Percentiles rank a stretch among this genome's conserved stretches.
These are phyloP conservation scores for Pestalotiopsis sp. DNA, from an alignment of 2,329 filamentous ascomycete species.

Conservation along the genomic window DNA sequence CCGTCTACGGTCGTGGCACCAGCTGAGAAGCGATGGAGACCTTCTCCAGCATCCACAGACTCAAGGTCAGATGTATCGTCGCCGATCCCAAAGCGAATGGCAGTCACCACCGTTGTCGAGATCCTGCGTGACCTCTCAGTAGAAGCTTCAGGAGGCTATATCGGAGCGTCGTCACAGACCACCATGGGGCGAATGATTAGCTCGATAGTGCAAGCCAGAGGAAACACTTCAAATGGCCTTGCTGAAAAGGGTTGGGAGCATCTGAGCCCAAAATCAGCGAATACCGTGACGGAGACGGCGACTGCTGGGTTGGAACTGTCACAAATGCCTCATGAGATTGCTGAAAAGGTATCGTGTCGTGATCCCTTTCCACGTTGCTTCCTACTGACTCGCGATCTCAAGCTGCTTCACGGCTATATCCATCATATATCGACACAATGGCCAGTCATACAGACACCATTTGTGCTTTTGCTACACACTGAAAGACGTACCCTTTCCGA, in stretches of 20 bases:
- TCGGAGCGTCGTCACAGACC: conserved; percentile 26
- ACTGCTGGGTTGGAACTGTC: conserved; percentile 18
- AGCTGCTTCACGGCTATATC: conserved; percentile 27
- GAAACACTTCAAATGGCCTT: conserved; percentile 9
- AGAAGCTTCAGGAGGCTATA: conserved; percentile 25
- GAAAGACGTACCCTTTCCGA: conserved; percentile 21
- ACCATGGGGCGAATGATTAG: conserved; percentile 26
- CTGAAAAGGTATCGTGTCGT: conserved; percentile 16
- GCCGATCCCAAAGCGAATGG: conserved; percentile 7
- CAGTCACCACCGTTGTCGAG: conserved; percentile 20
- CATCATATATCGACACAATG: conserved; percentile 29
- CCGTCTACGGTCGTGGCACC: neutral
- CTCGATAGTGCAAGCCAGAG: conserved; percentile 23
- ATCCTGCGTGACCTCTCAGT: conserved; percentile 26
- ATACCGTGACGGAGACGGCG: conserved; percentile 1
- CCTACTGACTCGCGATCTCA: neutral
- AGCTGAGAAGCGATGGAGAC: neutral
- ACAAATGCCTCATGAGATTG: conserved; percentile 23
- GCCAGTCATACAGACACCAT: conserved; percentile 26
- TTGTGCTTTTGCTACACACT: conserved; percentile 25
- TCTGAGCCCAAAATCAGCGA: conserved; percentile 16
- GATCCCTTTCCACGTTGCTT: neutral
- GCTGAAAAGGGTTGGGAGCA: conserved; percentile 14
- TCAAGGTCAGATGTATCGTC: conserved; percentile 7
- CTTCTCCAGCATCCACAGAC: conserved; percentile 10